Evolutionary conservation across 345 rosid species (phyloP), one percentile per base, ranked within the genome.

Genomic region (Arabidopsis suecica): DNA sequence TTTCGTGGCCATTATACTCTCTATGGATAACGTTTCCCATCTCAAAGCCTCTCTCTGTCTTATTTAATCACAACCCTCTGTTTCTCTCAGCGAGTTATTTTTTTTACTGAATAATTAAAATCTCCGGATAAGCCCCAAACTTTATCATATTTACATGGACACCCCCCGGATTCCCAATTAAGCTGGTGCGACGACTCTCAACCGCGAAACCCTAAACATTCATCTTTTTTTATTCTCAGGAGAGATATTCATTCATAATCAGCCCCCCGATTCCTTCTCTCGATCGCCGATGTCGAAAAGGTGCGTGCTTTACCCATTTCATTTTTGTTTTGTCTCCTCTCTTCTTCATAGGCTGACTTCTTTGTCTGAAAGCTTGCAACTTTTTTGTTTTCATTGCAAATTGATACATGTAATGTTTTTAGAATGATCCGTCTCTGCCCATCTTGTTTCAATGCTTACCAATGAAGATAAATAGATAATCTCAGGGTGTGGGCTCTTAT

Each of bases 1-100:
- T 40, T 82, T 38, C 57, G 90, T 80, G 79, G 93, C 87, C 97
- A 91, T 74, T 3, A 56, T 38, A 5, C 36, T n/a, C 56, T 12
- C 61, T 47, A 1, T 61, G 65, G 80, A 76, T 76, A 69, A 69
- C 71, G 48, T 66, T 74, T 60, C 18, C 41, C n/a, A 37, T 30
- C 55, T 50, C 5, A 45, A 8, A 14, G 22, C 10, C 9, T 51
- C 53, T 25, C n/a, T 51, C 48, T 45, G 20, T 62, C 22, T 68
- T 69, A 69, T 69, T 30, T 2, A 48, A 13, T 57, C 7, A 3
- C 11, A 64, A 76, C 36, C 75, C 30, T 70, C 71, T 71, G 0
- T 0, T 3, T 56, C 8, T 1, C 0, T 20, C 22, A 64, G 67
- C 55, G 30, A 25, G 38, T 70, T 61, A 23, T 25, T 7, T 13